Base-by-base conservation (phyloP, 2,329 filamentous ascomycete genomes). In the Aspergillus awamori region DNA sequence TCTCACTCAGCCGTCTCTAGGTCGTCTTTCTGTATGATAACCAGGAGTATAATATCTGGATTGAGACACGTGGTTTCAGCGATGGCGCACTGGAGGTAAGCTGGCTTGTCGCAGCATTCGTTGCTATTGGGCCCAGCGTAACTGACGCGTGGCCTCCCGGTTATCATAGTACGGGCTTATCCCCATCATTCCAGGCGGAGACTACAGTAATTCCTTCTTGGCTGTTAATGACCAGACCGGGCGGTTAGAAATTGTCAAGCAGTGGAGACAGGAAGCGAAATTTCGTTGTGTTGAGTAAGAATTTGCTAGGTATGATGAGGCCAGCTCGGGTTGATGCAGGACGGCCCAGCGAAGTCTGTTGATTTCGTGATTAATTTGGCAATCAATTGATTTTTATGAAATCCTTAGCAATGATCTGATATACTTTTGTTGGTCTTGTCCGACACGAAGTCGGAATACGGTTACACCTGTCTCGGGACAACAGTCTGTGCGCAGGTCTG, bases 161-260 rank as follows among this genome's bases (percentile, higher is more conserved):
- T 13, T 3, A 47, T 8, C n/a, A 36, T 28, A 61, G 59, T 61
- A 57, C 26, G 59, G 59, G 2, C 54, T 61, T 7, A 49, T 57
- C 24, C 52, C 54, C 33, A 41, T 61, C 17, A 5, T 24, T 2
- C 53, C 59, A 17, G 53, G 48, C 2, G 39, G 38, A 2, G 38
- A 48, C 10, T 61, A 61, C 26, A 61, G 59, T 33, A 61, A 61
- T 24, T 38, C 26, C 4, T 61, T 57, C 53, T 33, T 61, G 38
- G 59, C 39, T 5, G 48, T 57, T 4, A 57, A 57, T 26, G 51
- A 38, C 4, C 24, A 45, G 6, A 17, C 20, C 5, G 47, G 45
- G n/a, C 28, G 36, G 38, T 15, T 57, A 3, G 43, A 51, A 20
- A 48, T 60, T 30, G 53, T 53, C 5, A 38, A 26, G 5, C 20